phyloP scores from a whole-genome alignment of 176 grass and related monocot species.

The Ananas comosus region DNA sequence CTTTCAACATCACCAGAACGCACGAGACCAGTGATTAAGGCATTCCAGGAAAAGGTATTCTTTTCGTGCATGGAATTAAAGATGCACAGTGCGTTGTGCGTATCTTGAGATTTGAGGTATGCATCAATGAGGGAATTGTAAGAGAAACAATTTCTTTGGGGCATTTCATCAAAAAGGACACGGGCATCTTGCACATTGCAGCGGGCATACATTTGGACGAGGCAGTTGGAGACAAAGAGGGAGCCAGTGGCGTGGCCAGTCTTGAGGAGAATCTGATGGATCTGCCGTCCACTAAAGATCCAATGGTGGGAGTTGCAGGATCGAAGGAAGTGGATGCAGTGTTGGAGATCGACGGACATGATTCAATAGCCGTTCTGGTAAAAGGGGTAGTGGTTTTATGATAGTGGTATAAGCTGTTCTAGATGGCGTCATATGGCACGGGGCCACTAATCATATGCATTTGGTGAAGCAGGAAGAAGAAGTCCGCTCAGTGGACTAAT shows the following conservation, averaged over 20 bases:
- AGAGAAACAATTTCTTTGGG: slow-evolving; percentile 36
- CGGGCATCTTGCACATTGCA: slow-evolving; percentile 19
- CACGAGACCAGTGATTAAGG: slow-evolving; percentile 30
- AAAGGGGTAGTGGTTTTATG: too few relatives aligned
- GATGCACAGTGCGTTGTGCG: slow-evolving; percentile 18
- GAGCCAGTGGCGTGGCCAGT: slow-evolving; percentile 36
- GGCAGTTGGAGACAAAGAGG: slow-evolving; percentile 37
- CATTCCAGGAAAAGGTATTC: slow-evolving; percentile 55
- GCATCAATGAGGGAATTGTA: slow-evolving; percentile 45
- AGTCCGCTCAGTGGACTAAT: too few relatives aligned
- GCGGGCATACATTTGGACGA: slow-evolving; percentile 50
- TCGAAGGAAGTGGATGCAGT: slow-evolving; percentile 38
- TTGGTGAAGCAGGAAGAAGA: too few relatives aligned
- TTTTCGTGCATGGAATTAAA: slow-evolving; percentile 50
- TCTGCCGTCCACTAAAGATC: slow-evolving; percentile 25
- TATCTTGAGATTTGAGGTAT: slow-evolving; percentile 27
- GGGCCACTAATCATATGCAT: too few relatives aligned
- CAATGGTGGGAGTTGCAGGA: slow-evolving; percentile 20
- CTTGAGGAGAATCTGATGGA: slow-evolving; percentile 67
- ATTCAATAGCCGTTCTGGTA: neutral
- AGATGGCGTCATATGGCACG: too few relatives aligned
- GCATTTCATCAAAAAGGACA: slow-evolving; percentile 53
- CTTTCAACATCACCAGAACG: slow-evolving; percentile 28
- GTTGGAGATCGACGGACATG: slow-evolving; percentile 23
- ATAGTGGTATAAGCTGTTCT: too few relatives aligned